Evolutionary conservation across 2,329 filamentous ascomycete species (phyloP).

Genomic region (Penicillium corylophilum): DNA sequence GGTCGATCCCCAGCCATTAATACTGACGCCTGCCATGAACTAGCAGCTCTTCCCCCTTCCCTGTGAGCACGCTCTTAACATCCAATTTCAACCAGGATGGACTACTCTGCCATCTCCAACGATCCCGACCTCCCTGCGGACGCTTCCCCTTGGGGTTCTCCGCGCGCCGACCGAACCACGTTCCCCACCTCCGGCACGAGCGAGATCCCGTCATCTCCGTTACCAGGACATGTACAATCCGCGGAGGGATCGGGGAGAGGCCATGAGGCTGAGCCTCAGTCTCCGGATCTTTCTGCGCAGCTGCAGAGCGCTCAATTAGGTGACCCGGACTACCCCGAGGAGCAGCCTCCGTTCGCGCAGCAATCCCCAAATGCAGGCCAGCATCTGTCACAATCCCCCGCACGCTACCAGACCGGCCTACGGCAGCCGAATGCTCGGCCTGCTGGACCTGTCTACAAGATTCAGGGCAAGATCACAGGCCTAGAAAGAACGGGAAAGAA

Average conservation of each 20-base stretch:
- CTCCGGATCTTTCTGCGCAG: constrained; percentile 46
- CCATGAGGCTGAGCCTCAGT: constrained; percentile 30
- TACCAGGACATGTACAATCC: constrained; percentile 39
- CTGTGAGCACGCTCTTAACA: constrained; percentile 18
- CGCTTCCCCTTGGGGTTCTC: constrained; percentile 64
- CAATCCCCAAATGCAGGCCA: constrained; percentile 39
- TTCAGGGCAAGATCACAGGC: constrained; percentile 92
- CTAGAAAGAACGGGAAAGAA: constrained; percentile 92
- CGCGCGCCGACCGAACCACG: constrained; percentile 49
- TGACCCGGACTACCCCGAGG: constrained; percentile 38
- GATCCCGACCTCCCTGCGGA: constrained; percentile 60
- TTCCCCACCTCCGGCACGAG: constrained; percentile 35
- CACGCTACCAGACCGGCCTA: constrained; percentile 49
- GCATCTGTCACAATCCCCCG: constrained; percentile 44
- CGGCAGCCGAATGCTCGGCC: constrained; percentile 35
- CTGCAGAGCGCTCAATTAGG: constrained; percentile 42
- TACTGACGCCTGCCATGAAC: constrained; percentile 24
- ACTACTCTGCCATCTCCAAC: constrained; percentile 61
- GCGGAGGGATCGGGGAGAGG: constrained; percentile 29
- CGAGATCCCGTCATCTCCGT: constrained; percentile 44
- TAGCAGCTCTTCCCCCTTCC: constrained; percentile 20
- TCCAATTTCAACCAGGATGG: constrained; percentile 50
- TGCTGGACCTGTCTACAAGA: constrained; percentile 70
- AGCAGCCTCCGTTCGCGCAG: constrained; percentile 40
- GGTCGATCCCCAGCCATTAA: constrained; percentile 20